A percentile compares a stretch with the other conserved stretches of the same genome.
Conservation (phyloP, 1,284 basidiomycete species). For the Apiotrichum sp. region DNA sequence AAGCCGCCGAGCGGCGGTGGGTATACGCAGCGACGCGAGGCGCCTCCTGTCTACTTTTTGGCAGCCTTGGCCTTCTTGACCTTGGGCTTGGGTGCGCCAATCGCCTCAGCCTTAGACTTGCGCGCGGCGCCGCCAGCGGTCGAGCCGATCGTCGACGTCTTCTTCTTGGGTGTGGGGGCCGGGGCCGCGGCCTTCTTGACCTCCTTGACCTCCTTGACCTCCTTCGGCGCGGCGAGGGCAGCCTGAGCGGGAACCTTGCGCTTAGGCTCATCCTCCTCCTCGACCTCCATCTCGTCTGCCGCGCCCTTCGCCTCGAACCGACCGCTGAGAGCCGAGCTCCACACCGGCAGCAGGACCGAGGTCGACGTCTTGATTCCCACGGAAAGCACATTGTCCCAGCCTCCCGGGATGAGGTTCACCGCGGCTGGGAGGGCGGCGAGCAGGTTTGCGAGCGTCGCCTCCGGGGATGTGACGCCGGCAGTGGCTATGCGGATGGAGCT, state of each 20-base stretch:
- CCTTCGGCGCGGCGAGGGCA: not conserved
- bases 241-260: not conserved
- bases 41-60: conserved; percentile 5
- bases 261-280: conserved; percentile 6
- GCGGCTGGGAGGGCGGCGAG: conserved; percentile 72
- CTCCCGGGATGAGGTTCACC: conserved; percentile 62
- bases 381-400: conserved; percentile 87
- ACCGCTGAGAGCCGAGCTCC: conserved; percentile 61
- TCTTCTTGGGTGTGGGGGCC: conserved; percentile 13
- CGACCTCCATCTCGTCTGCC: conserved; percentile 15
- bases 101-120: conserved; percentile 19
- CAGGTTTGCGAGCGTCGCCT: conserved; percentile 73
- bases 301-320: conserved; percentile 23
- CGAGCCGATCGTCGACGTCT: conserved; percentile 30
- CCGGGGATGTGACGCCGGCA: conserved; percentile 58
- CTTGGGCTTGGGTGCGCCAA: conserved; percentile 9
- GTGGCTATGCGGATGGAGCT: conserved; percentile 82
- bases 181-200: conserved; percentile 1
- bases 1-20: not conserved
- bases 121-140: conserved; percentile 13
- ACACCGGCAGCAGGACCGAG: conserved; percentile 81
- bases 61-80: conserved; percentile 8
- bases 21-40: not conserved
- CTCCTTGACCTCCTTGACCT: not conserved
- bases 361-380: conserved; percentile 86